These are phyloP conservation scores for Pisolithus thermaeus DNA, from an alignment of 1,284 basidiomycete species.

Conservation along the genomic window DNA sequence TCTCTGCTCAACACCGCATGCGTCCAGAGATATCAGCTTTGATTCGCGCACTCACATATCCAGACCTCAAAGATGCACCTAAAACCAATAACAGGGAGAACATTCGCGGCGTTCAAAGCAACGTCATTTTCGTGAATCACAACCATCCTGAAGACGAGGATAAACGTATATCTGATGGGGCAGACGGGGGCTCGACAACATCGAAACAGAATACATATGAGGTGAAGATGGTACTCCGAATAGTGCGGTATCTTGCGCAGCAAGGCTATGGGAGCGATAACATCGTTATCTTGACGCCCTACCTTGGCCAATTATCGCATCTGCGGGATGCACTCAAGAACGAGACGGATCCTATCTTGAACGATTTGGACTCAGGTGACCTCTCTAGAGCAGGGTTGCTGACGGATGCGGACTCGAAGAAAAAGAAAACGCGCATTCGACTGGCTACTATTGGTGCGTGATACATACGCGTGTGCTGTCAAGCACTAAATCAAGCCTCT, in stretches of 20 bases:
- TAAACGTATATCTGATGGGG: slow-evolving; percentile 34
- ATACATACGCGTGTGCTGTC: neutral
- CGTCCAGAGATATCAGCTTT: slow-evolving; percentile 60
- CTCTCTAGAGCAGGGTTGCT: slow-evolving; percentile 50
- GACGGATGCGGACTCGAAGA: slow-evolving; percentile 30
- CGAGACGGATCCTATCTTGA: slow-evolving; percentile 53
- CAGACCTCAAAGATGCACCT: slow-evolving; percentile 53
- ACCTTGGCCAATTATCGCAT: slow-evolving; percentile 55
- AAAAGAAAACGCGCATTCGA: slow-evolving; percentile 40
- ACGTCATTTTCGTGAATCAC: slow-evolving; percentile 58
- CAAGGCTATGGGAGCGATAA: slow-evolving; percentile 58
- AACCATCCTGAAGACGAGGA: slow-evolving; percentile 48
- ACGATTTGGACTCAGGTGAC: slow-evolving; percentile 56
- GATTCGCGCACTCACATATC: slow-evolving; percentile 56
- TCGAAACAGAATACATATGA: slow-evolving; percentile 60
- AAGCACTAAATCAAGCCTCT: slow-evolving; percentile 4
- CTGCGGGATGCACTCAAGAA: slow-evolving; percentile 39
- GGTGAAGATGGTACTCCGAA: slow-evolving; percentile 56
- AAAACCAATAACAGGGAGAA: slow-evolving; percentile 42
- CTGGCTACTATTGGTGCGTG: slow-evolving; percentile 56
- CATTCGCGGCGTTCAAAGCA: slow-evolving; percentile 48
- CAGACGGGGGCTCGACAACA: slow-evolving; percentile 40
- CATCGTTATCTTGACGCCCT: slow-evolving; percentile 60
- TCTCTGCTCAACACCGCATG: slow-evolving; percentile 62
- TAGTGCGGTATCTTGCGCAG: slow-evolving; percentile 57